Base-by-base conservation (phyloP, 768 basidiomycete genomes). In the Guyanaporus albipodus region DNA sequence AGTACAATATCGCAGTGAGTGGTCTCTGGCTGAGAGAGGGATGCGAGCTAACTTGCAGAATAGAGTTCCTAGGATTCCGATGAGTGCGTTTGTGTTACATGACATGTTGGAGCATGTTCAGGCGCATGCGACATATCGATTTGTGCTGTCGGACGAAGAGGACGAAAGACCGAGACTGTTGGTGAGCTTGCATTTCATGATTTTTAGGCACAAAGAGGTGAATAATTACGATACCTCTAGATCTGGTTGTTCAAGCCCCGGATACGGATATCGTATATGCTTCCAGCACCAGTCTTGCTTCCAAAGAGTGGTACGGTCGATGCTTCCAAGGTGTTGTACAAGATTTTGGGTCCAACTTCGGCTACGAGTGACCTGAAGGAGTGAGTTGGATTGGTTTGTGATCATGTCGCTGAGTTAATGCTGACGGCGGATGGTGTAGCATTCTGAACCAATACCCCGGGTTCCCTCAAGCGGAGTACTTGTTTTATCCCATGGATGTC, bases 181-280 rank as follows among this genome's bases (percentile, higher is more conserved):
- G 52, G 92, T 96, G 44, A 48, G 87, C 22, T 48, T 2, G 1
- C 21, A 11, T 26, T 22, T 15, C 7, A 9, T 28, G 10, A 2
- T 4, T 28, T 24, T 2, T 24, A 0, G 32, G 37, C 6, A 6
- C 9, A 17, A 11, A 22, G 6, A n/a, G 26, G 33, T 48, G 49
- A 38, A 36, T 35, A 22, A 19, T 14, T 21, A 17, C 10, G 41
- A 15, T 11, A 22, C n/a, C n/a, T n/a, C n/a, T 59, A 94, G 92
- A 74, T 97, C 18, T 97, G 95, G 94, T 62, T 97, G 18, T 96
- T 98, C 77, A 96, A 94, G 65, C 92, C 93, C 1, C 83, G 76
- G 52, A 80, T 98, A 55, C 80, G 78, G 10, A 67, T 97, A 12
- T 80, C 91, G 1, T 94, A 91, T 61, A 76, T 78, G 36, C 73